phyloP scores from a whole-genome alignment of 1,284 basidiomycete species.

The Grifola frondosa region DNA sequence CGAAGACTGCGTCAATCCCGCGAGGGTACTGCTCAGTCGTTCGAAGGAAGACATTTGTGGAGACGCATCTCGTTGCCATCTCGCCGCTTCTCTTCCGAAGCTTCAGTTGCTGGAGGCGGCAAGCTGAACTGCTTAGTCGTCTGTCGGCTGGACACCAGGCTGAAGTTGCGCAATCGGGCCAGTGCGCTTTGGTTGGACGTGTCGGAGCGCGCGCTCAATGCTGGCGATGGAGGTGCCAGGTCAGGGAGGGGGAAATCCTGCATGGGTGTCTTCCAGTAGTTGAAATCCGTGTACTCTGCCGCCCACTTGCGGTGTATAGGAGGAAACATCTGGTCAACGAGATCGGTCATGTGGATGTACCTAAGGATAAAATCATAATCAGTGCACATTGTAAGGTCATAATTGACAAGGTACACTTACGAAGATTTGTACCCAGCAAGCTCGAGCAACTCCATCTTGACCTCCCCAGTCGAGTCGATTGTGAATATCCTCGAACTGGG shows the following conservation, averaged over 20 bases:
- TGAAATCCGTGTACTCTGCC: conserved; percentile 95
- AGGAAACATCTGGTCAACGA: conserved; percentile 99
- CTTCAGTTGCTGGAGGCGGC: conserved; percentile 31
- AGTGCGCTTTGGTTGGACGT: conserved; percentile 71
- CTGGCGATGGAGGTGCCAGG: conserved; percentile 87
- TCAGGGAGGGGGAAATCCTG: conserved; percentile 85
- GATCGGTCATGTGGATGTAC: conserved; percentile 96
- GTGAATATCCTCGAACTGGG: conserved; percentile 97
- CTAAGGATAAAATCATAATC: too few species aligned
- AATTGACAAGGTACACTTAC: conserved; percentile 43
- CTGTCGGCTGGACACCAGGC: conserved; percentile 59
- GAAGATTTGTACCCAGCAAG: conserved; percentile 96
- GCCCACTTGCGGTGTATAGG: conserved; percentile 87
- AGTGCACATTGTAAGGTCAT: neutral
- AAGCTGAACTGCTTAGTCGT: conserved; percentile 31
- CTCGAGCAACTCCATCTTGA: conserved; percentile 96
- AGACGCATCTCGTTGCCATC: conserved; percentile 37
- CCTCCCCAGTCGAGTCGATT: conserved; percentile 93
- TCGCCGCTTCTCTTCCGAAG: conserved; percentile 17
- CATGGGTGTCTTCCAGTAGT: conserved; percentile 89
- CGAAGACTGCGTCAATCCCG: conserved; percentile 42
- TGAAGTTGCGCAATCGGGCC: conserved; percentile 81
- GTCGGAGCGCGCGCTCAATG: conserved; percentile 90
- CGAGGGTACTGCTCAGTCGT: conserved; percentile 58
- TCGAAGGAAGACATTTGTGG: conserved; percentile 73